A percentile compares a stretch with the other conserved stretches of the same genome.
These are phyloP conservation scores for Lichina pygmaea DNA, from an alignment of 495 filamentous ascomycete species.

Conservation along the genomic window DNA sequence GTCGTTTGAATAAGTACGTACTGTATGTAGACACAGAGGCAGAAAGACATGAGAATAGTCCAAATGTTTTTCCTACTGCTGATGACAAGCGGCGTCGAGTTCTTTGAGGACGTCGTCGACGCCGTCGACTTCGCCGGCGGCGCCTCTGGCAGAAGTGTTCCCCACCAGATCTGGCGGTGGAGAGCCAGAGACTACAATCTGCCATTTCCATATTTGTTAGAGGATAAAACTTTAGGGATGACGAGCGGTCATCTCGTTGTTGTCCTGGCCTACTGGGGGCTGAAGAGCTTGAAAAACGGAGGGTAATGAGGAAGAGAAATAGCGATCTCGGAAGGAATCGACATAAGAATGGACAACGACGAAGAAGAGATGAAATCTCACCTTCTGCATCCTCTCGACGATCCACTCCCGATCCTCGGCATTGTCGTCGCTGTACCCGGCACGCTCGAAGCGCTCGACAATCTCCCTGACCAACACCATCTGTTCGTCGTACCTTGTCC, in stretches of 20 bases:
- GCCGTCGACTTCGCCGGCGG: constrained; percentile 35
- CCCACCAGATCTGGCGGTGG: constrained; percentile 77
- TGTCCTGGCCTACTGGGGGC: no score
- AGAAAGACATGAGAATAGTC: no score
- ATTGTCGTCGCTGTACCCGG: constrained; percentile 55
- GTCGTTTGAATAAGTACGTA: no score
- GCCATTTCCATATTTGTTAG: not conserved
- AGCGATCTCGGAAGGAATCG: no score
- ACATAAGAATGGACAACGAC: no score
- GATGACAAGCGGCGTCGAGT: constrained; percentile 43
- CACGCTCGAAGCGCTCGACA: constrained; percentile 61
- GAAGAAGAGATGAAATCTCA: constrained; percentile 8
- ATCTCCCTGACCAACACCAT: constrained; percentile 64
- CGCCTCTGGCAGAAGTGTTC: no score
- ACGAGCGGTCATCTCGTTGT: no score
- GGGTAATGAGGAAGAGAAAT: no score
- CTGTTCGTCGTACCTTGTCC: constrained; percentile 59
- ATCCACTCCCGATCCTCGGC: constrained; percentile 68
- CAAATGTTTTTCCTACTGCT: constrained; percentile 22
- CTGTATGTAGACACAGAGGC: no score
- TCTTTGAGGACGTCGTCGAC: constrained; percentile 44
- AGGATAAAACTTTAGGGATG: no score
- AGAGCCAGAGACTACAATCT: constrained; percentile 88
- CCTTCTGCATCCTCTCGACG: constrained; percentile 92
- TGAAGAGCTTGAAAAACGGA: no score